These are phyloP conservation scores for Metschnikowia gelsemii DNA, from an alignment of 805 yeast species.

Conservation along the genomic window DNA sequence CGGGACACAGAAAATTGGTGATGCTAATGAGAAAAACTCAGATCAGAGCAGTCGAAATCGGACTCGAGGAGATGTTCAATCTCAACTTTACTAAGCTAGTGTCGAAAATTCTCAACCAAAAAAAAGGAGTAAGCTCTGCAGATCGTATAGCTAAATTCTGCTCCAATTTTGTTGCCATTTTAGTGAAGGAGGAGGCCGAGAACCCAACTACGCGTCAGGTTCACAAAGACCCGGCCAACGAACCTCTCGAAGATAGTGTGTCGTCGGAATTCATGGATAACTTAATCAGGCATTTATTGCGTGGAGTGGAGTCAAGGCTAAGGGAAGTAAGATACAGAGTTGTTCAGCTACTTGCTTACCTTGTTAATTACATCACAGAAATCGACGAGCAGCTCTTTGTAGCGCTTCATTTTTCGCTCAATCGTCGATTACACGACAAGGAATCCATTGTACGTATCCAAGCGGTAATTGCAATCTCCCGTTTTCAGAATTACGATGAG, in stretches of 20 bases:
- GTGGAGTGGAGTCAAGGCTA: slow-evolving; percentile 76
- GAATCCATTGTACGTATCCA: slow-evolving; percentile 80
- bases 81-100: slow-evolving; percentile 58
- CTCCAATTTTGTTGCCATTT: slow-evolving; percentile 54
- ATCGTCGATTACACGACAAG: slow-evolving; percentile 66
- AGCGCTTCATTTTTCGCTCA: slow-evolving; percentile 57
- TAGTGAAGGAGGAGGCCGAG: slow-evolving; percentile 37
- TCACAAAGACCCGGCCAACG: slow-evolving; percentile 30
- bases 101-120: slow-evolving; percentile 64
- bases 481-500: slow-evolving; percentile 57
- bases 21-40: slow-evolving; percentile 61
- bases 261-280: slow-evolving; percentile 56
- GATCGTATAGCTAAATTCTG: slow-evolving; percentile 74
- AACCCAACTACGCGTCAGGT: slow-evolving; percentile 18
- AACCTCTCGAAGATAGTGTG: slow-evolving; percentile 38
- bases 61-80: slow-evolving; percentile 57
- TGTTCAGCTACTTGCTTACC: slow-evolving; percentile 69
- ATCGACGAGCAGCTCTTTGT: slow-evolving; percentile 72
- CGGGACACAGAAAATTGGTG: slow-evolving; percentile 75
- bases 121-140: slow-evolving; percentile 67
- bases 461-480: slow-evolving; percentile 75
- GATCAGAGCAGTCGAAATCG: slow-evolving; percentile 51
- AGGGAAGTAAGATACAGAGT: slow-evolving; percentile 77
- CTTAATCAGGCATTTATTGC: slow-evolving; percentile 63
- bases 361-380: slow-evolving; percentile 71